Conservation (phyloP, 2,329 filamentous ascomycete species). For the Truncatella angustata region DNA sequence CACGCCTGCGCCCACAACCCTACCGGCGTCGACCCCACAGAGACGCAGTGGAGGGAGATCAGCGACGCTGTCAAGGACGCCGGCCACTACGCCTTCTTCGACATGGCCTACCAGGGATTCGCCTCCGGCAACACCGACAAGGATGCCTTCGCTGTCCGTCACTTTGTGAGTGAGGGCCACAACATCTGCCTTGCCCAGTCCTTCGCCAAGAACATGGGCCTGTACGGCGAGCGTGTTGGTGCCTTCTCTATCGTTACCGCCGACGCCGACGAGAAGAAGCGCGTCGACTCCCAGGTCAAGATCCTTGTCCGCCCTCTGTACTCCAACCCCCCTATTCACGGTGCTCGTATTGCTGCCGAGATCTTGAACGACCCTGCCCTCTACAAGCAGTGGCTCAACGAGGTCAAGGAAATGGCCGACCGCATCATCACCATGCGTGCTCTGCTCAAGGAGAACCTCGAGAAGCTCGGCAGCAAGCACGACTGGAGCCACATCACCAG, state of each 20-base stretch:
- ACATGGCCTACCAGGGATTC: conserved; percentile 99
- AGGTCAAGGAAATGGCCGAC: conserved; percentile 98
- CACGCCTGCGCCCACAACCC: conserved; percentile 98
- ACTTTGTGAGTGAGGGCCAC: conserved; percentile 93
- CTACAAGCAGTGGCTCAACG: conserved; percentile 90
- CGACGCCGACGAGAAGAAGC: conserved; percentile 87
- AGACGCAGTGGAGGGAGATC: conserved; percentile 91
- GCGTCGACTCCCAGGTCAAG: conserved; percentile 96
- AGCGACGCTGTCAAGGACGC: conserved; percentile 81
- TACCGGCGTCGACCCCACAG: conserved; percentile 90
- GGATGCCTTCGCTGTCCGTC: conserved; percentile 88
- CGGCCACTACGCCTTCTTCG: conserved; percentile 93
- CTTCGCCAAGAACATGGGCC: conserved; percentile 99
- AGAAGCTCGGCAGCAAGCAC: conserved; percentile 91
- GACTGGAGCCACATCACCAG: conserved; percentile 99
- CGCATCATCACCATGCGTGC: conserved; percentile 98
- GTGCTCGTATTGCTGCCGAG: conserved; percentile 87
- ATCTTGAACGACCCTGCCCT: conserved; percentile 84
- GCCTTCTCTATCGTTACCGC: conserved; percentile 91
- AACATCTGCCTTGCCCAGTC: conserved; percentile 85
- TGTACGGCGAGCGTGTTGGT: conserved; percentile 97
- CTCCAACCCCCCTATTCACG: conserved; percentile 97
- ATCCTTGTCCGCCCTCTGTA: conserved; percentile 95
- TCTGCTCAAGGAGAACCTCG: conserved; percentile 89
- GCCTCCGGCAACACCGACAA: conserved; percentile 87